These are phyloP conservation scores for Zygotorulaspora danielsina DNA, from an alignment of 805 yeast genomes.

Conservation along the genomic window DNA sequence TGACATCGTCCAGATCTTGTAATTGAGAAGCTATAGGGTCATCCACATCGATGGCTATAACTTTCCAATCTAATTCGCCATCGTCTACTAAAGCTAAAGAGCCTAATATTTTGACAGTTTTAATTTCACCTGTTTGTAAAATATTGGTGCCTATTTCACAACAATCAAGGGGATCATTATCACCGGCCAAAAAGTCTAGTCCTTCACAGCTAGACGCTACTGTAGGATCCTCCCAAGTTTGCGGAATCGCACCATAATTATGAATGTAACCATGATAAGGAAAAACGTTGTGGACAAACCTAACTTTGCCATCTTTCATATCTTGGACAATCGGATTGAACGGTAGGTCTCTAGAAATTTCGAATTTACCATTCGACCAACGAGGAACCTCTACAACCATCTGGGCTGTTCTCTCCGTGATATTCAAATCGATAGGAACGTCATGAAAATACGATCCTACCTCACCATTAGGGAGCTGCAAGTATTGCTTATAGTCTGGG, in stretches of 20 bases:
- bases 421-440: constrained; percentile 52
- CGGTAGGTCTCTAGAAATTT: constrained; percentile 52
- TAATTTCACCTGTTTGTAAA: constrained; percentile 58
- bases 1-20: constrained; percentile 64
- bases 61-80: constrained; percentile 96
- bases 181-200: constrained; percentile 59
- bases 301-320: constrained; percentile 63
- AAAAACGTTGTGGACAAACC: constrained; percentile 74
- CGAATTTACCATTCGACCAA: constrained; percentile 82
- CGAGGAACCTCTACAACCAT: constrained; percentile 77
- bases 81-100: constrained; percentile 79
- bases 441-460: constrained; percentile 70
- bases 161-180: constrained; percentile 92
- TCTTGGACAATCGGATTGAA: constrained; percentile 83
- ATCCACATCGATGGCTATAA: constrained; percentile 61
- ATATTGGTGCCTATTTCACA: constrained; percentile 77
- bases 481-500: constrained; percentile 42
- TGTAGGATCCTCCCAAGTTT: constrained; percentile 97
- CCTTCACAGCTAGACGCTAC: constrained; percentile 40
- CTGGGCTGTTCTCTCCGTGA: constrained; percentile 43
- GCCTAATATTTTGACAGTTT: constrained; percentile 66
- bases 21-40: constrained; percentile 63
- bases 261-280: constrained; percentile 83
- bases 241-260: constrained; percentile 86
- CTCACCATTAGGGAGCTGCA: constrained; percentile 40